phyloP scores from a whole-genome alignment of 768 basidiomycete genomes.

The Russula compacta region DNA sequence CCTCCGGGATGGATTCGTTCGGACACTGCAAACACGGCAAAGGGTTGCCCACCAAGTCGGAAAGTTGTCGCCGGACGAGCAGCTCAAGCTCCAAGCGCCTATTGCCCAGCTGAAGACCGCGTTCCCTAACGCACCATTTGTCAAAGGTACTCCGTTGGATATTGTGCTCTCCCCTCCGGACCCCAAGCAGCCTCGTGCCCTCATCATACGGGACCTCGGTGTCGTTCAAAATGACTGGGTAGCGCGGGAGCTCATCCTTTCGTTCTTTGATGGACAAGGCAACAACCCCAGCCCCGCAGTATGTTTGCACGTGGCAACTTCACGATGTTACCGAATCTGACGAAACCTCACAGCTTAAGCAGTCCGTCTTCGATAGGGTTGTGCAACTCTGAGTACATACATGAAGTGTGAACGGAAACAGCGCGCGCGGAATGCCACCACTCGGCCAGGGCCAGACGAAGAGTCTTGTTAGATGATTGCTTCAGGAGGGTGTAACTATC shows the following conservation, averaged over 20 bases:
- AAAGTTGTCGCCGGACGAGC: constrained; percentile 49
- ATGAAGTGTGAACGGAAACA: neutral
- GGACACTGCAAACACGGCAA: constrained; percentile 58
- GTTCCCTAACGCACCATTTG: constrained; percentile 60
- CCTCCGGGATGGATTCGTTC: constrained; percentile 75
- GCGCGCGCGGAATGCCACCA: neutral
- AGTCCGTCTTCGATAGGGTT: constrained; percentile 35
- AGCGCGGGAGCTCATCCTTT: constrained; percentile 58
- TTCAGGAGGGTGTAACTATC: too few relatives aligned
- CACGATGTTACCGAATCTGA: neutral
- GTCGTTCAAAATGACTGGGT: constrained; percentile 66
- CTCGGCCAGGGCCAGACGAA: neutral
- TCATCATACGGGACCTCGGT: constrained; percentile 68
- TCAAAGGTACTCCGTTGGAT: constrained; percentile 62
- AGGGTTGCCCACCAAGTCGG: constrained; percentile 42
- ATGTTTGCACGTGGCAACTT: constrained; percentile 24
- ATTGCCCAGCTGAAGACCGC: constrained; percentile 66
- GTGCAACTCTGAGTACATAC: neutral
- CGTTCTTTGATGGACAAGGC: constrained; percentile 65
- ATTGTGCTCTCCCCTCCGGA: constrained; percentile 52
- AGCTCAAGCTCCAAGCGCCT: constrained; percentile 48
- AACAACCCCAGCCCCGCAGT: constrained; percentile 74
- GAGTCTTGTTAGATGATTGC: neutral
- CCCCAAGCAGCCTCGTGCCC: constrained; percentile 38
- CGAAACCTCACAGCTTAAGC: constrained; percentile 36